Conservation (phyloP, 345 rosid species). For the Gossypium rotundifolium region DNA sequence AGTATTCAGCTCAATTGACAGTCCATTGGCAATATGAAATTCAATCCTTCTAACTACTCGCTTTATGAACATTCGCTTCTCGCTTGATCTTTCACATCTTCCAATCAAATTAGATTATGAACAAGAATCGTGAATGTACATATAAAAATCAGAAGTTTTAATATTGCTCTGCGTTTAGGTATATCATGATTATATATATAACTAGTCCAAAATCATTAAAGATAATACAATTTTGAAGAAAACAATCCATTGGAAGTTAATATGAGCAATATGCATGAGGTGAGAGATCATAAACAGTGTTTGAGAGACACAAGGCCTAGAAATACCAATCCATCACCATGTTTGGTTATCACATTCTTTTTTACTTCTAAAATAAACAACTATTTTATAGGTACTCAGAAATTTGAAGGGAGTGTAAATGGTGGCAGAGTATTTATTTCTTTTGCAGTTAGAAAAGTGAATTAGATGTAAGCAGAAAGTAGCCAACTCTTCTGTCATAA, state of each 20-base stretch:
- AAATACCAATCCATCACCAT: neutral
- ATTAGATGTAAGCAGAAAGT: neutral
- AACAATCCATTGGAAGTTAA: neutral
- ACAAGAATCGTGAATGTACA: neutral
- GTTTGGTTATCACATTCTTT: neutral
- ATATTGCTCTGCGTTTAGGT: neutral
- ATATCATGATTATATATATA: neutral
- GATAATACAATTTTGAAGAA: neutral
- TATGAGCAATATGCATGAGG: neutral
- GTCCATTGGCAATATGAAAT: constrained; percentile 46
- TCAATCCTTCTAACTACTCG: constrained; percentile 61
- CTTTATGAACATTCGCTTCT: constrained; percentile 74
- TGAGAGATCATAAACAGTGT: neutral
- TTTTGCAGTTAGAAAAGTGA: neutral
- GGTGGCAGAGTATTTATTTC: neutral
- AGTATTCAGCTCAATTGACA: constrained; percentile 72
- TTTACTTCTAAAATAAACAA: neutral
- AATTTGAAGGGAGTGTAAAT: neutral
- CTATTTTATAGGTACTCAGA: neutral
- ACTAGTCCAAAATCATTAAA: neutral
- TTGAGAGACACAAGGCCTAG: neutral
- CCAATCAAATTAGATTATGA: constrained; percentile 41
- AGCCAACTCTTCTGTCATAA: neutral
- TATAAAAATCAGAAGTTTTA: neutral
- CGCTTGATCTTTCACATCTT: constrained; percentile 84